Conservation (phyloP, 2,329 filamentous ascomycete species). For the Aspergillus terreus region DNA sequence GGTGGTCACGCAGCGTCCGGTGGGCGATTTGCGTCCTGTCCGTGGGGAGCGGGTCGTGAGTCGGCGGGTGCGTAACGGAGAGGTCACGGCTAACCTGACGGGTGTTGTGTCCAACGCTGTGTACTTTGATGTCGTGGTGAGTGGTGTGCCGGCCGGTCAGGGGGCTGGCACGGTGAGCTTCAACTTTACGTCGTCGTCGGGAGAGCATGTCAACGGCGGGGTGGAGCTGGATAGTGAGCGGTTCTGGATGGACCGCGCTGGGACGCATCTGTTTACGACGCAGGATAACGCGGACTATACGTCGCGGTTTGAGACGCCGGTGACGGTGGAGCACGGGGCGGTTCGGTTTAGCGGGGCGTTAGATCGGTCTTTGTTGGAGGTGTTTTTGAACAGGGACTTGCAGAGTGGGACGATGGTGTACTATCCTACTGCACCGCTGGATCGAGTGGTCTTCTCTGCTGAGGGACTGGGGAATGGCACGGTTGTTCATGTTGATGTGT, state of each 20-base stretch:
- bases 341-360: constrained; percentile 49
- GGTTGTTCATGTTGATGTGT: constrained; percentile 4
- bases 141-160: constrained; percentile 33
- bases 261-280: constrained; percentile 44
- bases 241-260: constrained; percentile 51
- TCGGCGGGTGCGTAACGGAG: constrained; percentile 37
- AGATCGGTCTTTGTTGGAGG: constrained; percentile 53
- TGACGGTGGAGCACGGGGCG: constrained; percentile 22
- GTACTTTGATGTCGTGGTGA: constrained; percentile 54
- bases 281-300: constrained; percentile 52
- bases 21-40: constrained; percentile 45
- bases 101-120: constrained; percentile 49
- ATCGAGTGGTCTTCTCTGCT: constrained; percentile 19
- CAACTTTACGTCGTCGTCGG: constrained; percentile 51
- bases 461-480: constrained; percentile 2
- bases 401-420: constrained; percentile 50
- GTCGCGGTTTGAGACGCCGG: constrained; percentile 47
- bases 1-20: constrained; percentile 49
- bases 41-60: constrained; percentile 34
- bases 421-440: constrained; percentile 42
- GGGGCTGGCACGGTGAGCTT: constrained; percentile 43
- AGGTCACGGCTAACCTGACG: constrained; percentile 50
- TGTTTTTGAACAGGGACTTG: constrained; percentile 53
- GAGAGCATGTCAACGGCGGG: constrained; percentile 50
- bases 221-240: constrained; percentile 47